Conservation (phyloP, 345 rosid species). For the Brassica carinata region DNA sequence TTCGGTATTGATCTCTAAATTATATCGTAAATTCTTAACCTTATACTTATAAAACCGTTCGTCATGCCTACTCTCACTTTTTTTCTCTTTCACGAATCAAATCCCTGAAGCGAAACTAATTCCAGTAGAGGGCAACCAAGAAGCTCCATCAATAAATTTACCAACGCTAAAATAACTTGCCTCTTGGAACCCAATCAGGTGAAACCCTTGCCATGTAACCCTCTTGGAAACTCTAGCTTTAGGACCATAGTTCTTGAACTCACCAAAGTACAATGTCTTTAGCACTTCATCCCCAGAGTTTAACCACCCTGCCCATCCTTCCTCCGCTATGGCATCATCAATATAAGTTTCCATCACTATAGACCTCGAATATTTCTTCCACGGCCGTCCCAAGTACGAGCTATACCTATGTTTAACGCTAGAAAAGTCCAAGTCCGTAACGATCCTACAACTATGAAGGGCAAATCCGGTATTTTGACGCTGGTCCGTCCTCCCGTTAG, state of each 20-base stretch:
- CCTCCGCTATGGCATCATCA: slow-evolving; percentile 48
- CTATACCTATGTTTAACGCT: slow-evolving; percentile 35
- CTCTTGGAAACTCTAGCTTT: slow-evolving; percentile 58
- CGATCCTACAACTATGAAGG: slow-evolving; percentile 57
- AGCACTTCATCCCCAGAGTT: slow-evolving; percentile 53
- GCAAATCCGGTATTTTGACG: slow-evolving; percentile 81
- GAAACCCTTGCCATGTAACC: slow-evolving; percentile 73
- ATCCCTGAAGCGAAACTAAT: slow-evolving; percentile 45
- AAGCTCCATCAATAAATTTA: slow-evolving; percentile 64
- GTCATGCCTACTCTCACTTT: neutral
- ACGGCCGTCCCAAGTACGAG: slow-evolving; percentile 78
- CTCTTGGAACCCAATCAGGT: slow-evolving; percentile 52
- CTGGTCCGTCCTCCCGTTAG: slow-evolving; percentile 63
- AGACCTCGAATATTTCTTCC: slow-evolving; percentile 72
- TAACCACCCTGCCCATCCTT: slow-evolving; percentile 84
- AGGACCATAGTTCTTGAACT: slow-evolving; percentile 67
- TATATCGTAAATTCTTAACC: neutral
- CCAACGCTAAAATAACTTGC: slow-evolving; percentile 77
- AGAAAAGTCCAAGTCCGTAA: slow-evolving; percentile 41
- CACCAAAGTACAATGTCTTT: slow-evolving; percentile 80
- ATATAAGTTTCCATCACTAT: slow-evolving; percentile 70
- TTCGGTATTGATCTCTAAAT: neutral
- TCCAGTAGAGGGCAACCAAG: slow-evolving; percentile 77
- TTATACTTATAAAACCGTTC: neutral
- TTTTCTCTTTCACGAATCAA: neutral